Base-by-base conservation (phyloP, 2,329 filamentous ascomycete genomes). In the Mycogone perniciosa region DNA sequence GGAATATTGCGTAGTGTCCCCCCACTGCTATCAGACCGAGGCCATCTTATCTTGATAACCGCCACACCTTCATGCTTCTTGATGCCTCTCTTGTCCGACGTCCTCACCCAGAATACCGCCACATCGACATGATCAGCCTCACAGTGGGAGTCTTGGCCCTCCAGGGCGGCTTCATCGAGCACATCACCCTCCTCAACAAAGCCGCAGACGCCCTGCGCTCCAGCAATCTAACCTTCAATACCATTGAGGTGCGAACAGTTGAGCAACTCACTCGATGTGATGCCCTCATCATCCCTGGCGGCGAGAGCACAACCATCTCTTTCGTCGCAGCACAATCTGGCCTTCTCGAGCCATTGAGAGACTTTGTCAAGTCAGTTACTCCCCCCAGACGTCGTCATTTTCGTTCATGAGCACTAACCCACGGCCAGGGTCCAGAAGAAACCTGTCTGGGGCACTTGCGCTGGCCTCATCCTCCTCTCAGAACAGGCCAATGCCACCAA, bases 371-470 rank as follows among this genome's bases (percentile, higher is more conserved):
- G 85, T 92, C 71, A 64, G 80, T 73, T 44, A 20, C 20, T 20
- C 20, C 20, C 20, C 20, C 20, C 20, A 20, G 20, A 20, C 20
- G 20, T 20, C 20, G 20, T 20, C 20, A 20, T 20, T 2, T 20
- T 20, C 20, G 20, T 20, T 20, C 20, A 3, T 20, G 20, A 20
- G 20, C 2, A 20, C 20, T 20, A 20, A 20, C 20, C 9, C 31
- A 38, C n/a, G 20, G 31, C 38, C 57, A 92, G 88, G 63, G 74
- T 88, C 38, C 73, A 82, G 47, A 82, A 86, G 58, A 90, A 87
- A 60, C 91, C 91, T 8, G 88, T 87, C 27, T 99, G 92, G 92
- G 93, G 93, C 51, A 97, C 93, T 20, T 99, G 93, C 67, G 93
- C 93, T 9, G 93, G 93, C 7, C 79, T 97, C 51, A 96, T 99